phyloP scores from a whole-genome alignment of 768 basidiomycete species.

The Lyophyllum semitale region DNA sequence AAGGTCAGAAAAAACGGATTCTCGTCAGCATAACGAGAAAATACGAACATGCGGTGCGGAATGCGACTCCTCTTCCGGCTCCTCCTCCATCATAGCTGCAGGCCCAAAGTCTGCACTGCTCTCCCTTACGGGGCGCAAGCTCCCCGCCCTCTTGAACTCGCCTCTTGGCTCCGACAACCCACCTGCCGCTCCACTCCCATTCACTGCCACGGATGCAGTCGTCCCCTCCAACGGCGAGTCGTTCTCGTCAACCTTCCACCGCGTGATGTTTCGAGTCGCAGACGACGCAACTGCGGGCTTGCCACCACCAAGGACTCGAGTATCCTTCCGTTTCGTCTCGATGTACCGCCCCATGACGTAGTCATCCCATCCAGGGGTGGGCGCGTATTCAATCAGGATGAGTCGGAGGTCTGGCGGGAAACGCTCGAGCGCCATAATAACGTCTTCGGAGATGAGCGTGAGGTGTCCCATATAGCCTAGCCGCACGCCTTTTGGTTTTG shows the following conservation, averaged over 20 bases:
- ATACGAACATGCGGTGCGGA: conserved; percentile 45
- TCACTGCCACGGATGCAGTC: neutral
- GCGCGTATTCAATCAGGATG: conserved; percentile 65
- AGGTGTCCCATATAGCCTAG: conserved; percentile 98
- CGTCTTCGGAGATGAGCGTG: conserved; percentile 92
- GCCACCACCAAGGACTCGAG: conserved; percentile 80
- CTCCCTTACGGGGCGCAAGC: conserved; percentile 43
- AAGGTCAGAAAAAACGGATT: neutral
- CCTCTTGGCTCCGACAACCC: conserved; percentile 40
- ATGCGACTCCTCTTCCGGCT: conserved; percentile 40
- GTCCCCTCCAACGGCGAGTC: conserved; percentile 30
- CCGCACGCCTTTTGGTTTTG: conserved; percentile 75
- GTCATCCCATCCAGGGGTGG: conserved; percentile 82
- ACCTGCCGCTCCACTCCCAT: neutral
- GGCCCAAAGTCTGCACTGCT: conserved; percentile 70
- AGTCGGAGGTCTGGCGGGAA: conserved; percentile 80
- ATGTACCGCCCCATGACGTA: conserved; percentile 85
- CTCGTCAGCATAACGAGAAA: neutral
- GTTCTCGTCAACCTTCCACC: conserved; percentile 76
- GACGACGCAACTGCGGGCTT: conserved; percentile 60
- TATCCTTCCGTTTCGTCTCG: conserved; percentile 85
- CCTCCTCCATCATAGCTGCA: conserved; percentile 48
- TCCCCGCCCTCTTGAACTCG: conserved; percentile 57
- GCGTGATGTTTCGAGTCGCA: conserved; percentile 28
- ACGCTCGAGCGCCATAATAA: conserved; percentile 85